Evolutionary conservation across 116 monocot genomes (phyloP), one percentile per base, ranked within the genome.

Genomic region (Phalaenopsis hybrid): DNA sequence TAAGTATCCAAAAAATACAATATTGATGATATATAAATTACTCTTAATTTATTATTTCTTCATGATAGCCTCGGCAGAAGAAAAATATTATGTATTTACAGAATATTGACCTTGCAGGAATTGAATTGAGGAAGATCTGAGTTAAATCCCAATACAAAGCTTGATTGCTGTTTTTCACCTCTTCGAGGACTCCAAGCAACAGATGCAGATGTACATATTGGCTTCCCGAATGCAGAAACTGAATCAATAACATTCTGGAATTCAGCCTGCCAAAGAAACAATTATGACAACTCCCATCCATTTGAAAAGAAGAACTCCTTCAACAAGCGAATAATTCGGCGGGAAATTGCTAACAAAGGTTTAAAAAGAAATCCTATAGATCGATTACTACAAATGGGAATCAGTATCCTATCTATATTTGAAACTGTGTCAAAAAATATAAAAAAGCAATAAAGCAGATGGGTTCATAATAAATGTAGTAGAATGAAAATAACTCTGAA

Each of bases 231-330:
- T 80, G 87, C 90, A 31, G 93, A 92, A 55, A 90, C 86, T 49
- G 92, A 87, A 88, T 98, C 90, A 48, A 89, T 72, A 63, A 94
- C 88, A 89, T 98, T 98, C 79, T 89, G 91, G 70, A 98, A 92
- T 76, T 92, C 95, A 78, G 98, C 94, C 98, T 98, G 90, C 48
- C 33, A 81, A 34, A 69, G 21, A 44, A 70, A 23, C 11, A 76
- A 20, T 75, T 4, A 12, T 58, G 16, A 72, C 7, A 84, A 80
- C 37, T 44, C 43, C 68, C 2, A 74, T 51, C 13, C 69, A 81
- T 43, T 49, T 57, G 31, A n/a, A 82, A 13, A 58, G 58, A 59
- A 59, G 15, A 72, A 72, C 72, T 21, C 63, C 3, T 41, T 37
- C 21, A 33, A 41, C 15, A 37, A 9, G 33, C 15, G 72, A 72